These are phyloP conservation scores for Onygenales sp. DNA, from an alignment of 2,329 filamentous ascomycete genomes.

Conservation along the genomic window DNA sequence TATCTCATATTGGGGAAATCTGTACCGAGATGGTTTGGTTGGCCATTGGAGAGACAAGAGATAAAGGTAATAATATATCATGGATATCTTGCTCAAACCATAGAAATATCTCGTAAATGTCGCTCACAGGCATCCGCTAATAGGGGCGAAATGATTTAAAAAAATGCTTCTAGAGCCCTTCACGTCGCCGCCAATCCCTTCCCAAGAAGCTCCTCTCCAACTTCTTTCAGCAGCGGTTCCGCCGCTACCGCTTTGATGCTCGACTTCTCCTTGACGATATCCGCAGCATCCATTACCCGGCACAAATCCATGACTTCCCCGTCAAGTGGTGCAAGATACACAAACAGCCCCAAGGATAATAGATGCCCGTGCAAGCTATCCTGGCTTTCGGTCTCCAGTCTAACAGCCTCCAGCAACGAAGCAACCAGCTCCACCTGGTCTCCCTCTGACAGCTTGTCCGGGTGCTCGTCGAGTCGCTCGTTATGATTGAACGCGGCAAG, in stretches of 20 bases:
- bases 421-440: conserved; percentile 76
- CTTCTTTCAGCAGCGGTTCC: conserved; percentile 48
- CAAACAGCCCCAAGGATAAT: conserved; percentile 64
- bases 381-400: conserved; percentile 39
- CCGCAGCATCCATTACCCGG: conserved; percentile 63
- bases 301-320: conserved; percentile 76
- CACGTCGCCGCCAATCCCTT: conserved; percentile 21
- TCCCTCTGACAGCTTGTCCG: conserved; percentile 52
- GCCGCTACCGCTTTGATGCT: conserved; percentile 47
- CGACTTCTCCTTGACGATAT: conserved; percentile 47
- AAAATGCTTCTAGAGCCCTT: neutral
- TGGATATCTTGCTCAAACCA: no score
- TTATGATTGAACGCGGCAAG: conserved; percentile 62
- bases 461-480: conserved; percentile 48
- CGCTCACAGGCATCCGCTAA: no score
- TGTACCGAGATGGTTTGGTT: no score
- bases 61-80: no score
- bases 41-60: no score
- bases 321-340: conserved; percentile 59
- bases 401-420: conserved; percentile 66
- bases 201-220: conserved; percentile 36
- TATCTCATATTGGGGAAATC: no score
- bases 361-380: conserved; percentile 72
- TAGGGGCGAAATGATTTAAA: no score
- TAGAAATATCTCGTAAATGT: no score